Evolutionary conservation across 2,329 filamentous ascomycete genomes (phyloP).

Genomic region (Nemania abortiva): DNA sequence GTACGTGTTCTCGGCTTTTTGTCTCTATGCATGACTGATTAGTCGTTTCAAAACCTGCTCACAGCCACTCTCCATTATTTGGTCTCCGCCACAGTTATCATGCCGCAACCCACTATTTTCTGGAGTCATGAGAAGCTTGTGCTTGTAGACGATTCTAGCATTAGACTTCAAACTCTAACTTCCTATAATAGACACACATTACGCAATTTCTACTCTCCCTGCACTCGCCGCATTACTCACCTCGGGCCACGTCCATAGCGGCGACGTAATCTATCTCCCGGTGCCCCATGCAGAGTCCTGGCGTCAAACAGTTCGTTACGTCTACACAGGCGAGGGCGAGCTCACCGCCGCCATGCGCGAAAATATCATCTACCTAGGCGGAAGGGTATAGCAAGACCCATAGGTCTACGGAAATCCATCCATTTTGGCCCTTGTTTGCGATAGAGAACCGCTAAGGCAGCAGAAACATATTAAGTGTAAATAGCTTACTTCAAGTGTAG

Average conservation of each 20-base stretch:
- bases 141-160: neutral
- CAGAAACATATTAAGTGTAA: constrained; percentile 7
- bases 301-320: constrained; percentile 65
- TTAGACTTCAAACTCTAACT: neutral
- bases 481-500: constrained; percentile 7
- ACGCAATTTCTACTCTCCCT: constrained; percentile 63
- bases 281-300: constrained; percentile 69
- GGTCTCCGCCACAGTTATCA: neutral
- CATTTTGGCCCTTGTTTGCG: neutral
- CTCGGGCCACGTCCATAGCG: constrained; percentile 63
- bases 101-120: neutral
- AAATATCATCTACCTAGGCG: constrained; percentile 68
- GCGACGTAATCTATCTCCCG: constrained; percentile 69
- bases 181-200: constrained; percentile 57
- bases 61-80: neutral
- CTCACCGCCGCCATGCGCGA: constrained; percentile 60
- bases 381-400: constrained; percentile 53
- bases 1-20: constrained; percentile 54
- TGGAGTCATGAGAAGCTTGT: too few relatives aligned
- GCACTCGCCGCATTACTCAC: constrained; percentile 67
- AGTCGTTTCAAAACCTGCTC: neutral
- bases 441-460: neutral
- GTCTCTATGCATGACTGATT: neutral
- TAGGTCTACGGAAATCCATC: neutral
- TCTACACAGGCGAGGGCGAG: constrained; percentile 65